A percentile compares a stretch with the other conserved stretches of the same genome.
Evolutionary conservation across 192 early-diverging fungal genomes (phyloP).

Genomic region (Backusella westeae): DNA sequence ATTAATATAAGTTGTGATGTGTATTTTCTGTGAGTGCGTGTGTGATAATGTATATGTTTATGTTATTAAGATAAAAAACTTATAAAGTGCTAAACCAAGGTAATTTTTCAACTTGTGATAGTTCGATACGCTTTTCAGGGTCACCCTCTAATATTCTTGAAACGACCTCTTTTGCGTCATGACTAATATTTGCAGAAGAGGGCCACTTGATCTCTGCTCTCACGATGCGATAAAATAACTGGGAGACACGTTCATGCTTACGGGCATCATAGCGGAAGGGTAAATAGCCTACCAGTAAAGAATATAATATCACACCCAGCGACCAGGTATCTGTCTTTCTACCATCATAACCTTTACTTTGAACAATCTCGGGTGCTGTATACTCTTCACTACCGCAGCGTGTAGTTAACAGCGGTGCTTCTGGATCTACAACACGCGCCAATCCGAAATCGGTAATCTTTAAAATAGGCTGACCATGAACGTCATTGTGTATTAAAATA

Average conservation of each 20-base stretch:
- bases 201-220: slow-evolving; percentile 59
- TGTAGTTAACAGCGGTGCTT: slow-evolving; percentile 42
- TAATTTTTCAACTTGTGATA: slow-evolving; percentile 39
- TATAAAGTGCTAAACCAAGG: slow-evolving; percentile 44
- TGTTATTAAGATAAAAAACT: background rate
- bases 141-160: slow-evolving; percentile 41
- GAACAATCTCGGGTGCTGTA: slow-evolving; percentile 71
- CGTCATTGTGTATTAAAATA: slow-evolving; percentile 36
- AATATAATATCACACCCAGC: slow-evolving; percentile 75
- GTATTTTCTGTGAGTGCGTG: background rate
- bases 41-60: background rate
- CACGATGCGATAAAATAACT: slow-evolving; percentile 62
- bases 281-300: slow-evolving; percentile 68
- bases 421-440: slow-evolving; percentile 48
- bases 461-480: slow-evolving; percentile 28
- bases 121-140: slow-evolving; percentile 41
- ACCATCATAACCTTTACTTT: slow-evolving; percentile 61
- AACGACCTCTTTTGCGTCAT: slow-evolving; percentile 53
- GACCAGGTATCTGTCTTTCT: slow-evolving; percentile 78
- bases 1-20: background rate
- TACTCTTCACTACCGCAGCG: slow-evolving; percentile 79
- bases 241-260: slow-evolving; percentile 43
- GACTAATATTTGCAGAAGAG: background rate
- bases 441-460: slow-evolving; percentile 71
- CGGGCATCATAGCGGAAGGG: slow-evolving; percentile 72